Base-by-base conservation (phyloP, 352 stramenopile genomes). In the Globisporangium radiosum region DNA sequence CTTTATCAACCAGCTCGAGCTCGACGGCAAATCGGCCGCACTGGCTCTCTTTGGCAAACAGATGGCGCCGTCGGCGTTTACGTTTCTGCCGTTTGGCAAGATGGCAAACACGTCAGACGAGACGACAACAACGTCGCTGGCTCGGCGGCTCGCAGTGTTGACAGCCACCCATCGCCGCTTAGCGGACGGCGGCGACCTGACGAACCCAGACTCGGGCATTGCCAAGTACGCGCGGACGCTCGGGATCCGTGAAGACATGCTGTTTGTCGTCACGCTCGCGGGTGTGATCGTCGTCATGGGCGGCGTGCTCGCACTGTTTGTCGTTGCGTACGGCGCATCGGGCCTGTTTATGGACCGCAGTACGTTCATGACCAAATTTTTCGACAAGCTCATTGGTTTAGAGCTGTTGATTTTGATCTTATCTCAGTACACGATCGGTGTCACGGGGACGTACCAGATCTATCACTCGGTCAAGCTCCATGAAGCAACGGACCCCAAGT, bases 361-460 rank as follows among this genome's bases (percentile, higher is more conserved):
- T 25, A 71, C 85, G 33, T 94, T 85, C 59, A 70, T 90, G 56
- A 52, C 40, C 52, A 91, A 92, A 57, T 92, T 90, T 57, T 89
- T 88, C 54, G 85, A 94, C 68, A 90, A 90, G 65, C 86, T 90
- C 77, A 90, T 94, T 47, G 81, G 82, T 33, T 56, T 91, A 14
- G 64, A 88, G 47, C 72, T 94, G 4, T 69, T 92, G 19, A 69
- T 94, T 25, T 61, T 76, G 0, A 90, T 94, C 37, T 60, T 94
- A 7, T 90, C 80, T 44, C 85, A 94, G 75, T 94, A 94, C 66
- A 88, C 81, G 42, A 85, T 94, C 42, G 82, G 83, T 67, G 81
- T 94, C 33, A 90, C 83, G 6, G 85, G 68, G 13, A 92, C 85
- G 48, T 94, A 87, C 66, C 85, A 94, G 66, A 90, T 94, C 57